Evolutionary conservation across 176 grass and related monocot genomes (phyloP).

Genomic region (Ampelocalamus luodianensis): DNA sequence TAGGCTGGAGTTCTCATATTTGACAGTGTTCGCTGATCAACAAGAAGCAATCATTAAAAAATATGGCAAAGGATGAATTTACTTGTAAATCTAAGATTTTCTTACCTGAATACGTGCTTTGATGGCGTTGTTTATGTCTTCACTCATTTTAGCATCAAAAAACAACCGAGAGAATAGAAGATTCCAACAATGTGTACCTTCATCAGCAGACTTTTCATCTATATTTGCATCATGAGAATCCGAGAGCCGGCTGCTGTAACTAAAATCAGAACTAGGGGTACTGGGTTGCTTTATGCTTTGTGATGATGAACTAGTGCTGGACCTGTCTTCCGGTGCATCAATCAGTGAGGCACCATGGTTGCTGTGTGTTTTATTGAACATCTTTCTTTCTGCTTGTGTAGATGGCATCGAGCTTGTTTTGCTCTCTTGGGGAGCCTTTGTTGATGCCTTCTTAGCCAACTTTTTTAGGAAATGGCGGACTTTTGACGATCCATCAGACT

Average conservation of each 20-base stretch:
- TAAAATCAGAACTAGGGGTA: constrained; percentile 48
- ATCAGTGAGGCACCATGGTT: constrained; percentile 4
- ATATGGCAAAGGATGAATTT: neutral
- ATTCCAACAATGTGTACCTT: constrained; percentile 79
- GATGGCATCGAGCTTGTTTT: constrained; percentile 38
- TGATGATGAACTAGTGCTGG: constrained; percentile 28
- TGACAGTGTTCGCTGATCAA: constrained; percentile 64
- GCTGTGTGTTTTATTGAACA: constrained; percentile 42
- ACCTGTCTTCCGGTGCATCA: constrained; percentile 38
- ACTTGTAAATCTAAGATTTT: neutral
- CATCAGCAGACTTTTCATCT: constrained; percentile 49
- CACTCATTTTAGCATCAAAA: constrained; percentile 80
- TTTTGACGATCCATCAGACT: constrained; percentile 56
- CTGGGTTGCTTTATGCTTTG: constrained; percentile 39
- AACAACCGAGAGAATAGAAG: constrained; percentile 76
- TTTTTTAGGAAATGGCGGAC: constrained; percentile 66
- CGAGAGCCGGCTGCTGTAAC: constrained; percentile 31
- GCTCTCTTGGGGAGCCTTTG: constrained; percentile 51
- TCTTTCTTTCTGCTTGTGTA: constrained; percentile 55
- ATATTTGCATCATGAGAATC: constrained; percentile 24
- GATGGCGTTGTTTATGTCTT: constrained; percentile 54
- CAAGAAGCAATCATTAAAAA: constrained; percentile 18
- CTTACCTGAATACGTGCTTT: constrained; percentile 79
- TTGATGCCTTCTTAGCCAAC: constrained; percentile 56
- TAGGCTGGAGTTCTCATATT: constrained; percentile 67